Conservation (phyloP, 176 grass and related monocot genomes). For the Avena sativa region DNA sequence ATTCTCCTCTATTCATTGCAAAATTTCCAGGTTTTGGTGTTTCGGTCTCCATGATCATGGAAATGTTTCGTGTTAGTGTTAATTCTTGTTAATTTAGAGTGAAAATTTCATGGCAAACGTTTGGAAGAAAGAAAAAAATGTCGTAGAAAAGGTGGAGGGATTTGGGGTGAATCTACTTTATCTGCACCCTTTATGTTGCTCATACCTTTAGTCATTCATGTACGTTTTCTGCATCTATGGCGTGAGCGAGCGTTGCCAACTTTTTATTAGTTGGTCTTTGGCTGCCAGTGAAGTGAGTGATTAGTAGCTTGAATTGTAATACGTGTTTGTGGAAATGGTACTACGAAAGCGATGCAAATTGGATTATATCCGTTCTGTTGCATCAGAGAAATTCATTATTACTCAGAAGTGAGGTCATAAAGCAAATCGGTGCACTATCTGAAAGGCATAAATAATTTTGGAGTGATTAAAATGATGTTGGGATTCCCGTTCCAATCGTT, state of each 20-base stretch:
- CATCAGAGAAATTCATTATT: neutral
- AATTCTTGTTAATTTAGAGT: neutral
- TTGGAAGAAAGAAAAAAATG: neutral
- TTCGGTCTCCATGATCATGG: slow-evolving; percentile 23
- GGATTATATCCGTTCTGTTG: neutral
- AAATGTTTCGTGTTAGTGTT: neutral
- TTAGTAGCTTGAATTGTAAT: neutral
- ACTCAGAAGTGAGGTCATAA: slow-evolving; percentile 1
- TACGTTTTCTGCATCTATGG: neutral
- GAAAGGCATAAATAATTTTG: neutral
- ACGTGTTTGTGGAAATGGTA: neutral
- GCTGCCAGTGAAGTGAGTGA: neutral
- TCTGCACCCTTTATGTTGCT: slow-evolving; percentile 19
- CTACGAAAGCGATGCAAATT: neutral
- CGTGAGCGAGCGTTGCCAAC: neutral
- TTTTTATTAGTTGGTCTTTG: neutral
- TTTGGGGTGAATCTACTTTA: neutral
- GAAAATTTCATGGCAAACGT: neutral
- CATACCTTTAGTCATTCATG: neutral
- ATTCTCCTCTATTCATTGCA: neutral
- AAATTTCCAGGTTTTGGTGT: neutral
- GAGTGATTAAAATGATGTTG: neutral
- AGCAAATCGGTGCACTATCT: neutral
- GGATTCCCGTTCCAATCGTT: neutral
- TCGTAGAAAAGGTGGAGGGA: neutral